phyloP scores from a whole-genome alignment of 2,329 filamentous ascomycete genomes.

The Teratosphaeria destructans region DNA sequence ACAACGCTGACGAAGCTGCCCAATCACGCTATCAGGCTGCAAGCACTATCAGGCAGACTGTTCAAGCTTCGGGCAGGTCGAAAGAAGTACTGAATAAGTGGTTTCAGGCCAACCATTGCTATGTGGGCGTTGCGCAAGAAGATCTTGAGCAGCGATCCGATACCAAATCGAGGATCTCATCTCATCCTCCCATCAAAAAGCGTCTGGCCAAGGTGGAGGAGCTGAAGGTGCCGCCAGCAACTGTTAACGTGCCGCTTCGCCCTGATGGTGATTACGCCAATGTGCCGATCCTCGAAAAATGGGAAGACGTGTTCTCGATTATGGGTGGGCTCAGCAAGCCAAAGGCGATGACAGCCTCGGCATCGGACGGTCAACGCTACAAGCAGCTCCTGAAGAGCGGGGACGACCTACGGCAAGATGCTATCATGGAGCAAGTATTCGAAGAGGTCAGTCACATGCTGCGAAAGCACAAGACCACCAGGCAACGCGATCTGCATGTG shows the following conservation, averaged over 20 bases:
- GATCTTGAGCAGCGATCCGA: slow-evolving; percentile 28
- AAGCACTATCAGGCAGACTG: slow-evolving; percentile 51
- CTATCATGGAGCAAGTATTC: slow-evolving; percentile 99
- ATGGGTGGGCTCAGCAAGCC: slow-evolving; percentile 85
- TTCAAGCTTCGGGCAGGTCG: slow-evolving; percentile 45
- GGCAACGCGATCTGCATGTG: slow-evolving; percentile 80
- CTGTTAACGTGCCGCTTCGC: slow-evolving; percentile 70
- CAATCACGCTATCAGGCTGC: slow-evolving; percentile 66
- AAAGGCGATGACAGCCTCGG: slow-evolving; percentile 79
- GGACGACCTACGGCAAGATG: slow-evolving; percentile 79
- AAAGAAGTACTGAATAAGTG: slow-evolving; percentile 58
- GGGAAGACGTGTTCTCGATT: slow-evolving; percentile 69
- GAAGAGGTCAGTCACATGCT: slow-evolving; percentile 87
- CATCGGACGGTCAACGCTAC: slow-evolving; percentile 66
- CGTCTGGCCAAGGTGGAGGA: slow-evolving; percentile 42
- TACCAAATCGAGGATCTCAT: slow-evolving; percentile 33
- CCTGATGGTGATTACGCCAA: slow-evolving; percentile 63
- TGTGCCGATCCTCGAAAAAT: slow-evolving; percentile 62
- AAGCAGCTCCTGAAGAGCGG: slow-evolving; percentile 93
- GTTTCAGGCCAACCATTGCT: slow-evolving; percentile 60
- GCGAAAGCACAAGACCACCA: slow-evolving; percentile 73
- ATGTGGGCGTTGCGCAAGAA: slow-evolving; percentile 54
- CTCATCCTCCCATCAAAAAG: slow-evolving; percentile 35
- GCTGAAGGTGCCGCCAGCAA: slow-evolving; percentile 71
- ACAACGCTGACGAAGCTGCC: slow-evolving; percentile 60